phyloP scores from a whole-genome alignment of 2,329 filamentous ascomycete genomes.

The Colletotrichum tanaceti region DNA sequence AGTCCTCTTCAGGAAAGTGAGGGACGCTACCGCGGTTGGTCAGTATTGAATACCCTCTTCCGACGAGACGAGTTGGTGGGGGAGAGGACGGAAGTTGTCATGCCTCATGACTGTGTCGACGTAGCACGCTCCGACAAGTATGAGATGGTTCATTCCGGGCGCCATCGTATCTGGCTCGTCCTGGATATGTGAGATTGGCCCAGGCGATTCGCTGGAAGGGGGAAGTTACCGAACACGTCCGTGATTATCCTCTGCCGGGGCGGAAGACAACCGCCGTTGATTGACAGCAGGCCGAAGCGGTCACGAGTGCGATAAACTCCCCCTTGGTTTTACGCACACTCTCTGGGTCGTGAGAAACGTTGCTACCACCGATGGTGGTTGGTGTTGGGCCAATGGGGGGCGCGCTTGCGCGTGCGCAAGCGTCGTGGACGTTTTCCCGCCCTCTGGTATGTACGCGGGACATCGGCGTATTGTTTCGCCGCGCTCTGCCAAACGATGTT shows the following conservation, averaged over 20 bases:
- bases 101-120: slow-evolving; percentile 77
- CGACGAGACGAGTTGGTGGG: slow-evolving; percentile 34
- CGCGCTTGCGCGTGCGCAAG: too few relatives aligned
- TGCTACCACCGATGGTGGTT: background rate
- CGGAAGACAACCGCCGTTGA: background rate
- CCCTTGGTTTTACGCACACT: background rate
- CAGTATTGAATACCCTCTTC: background rate
- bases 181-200: background rate
- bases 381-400: too few relatives aligned
- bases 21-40: slow-evolving; percentile 63
- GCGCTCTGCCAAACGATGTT: slow-evolving; percentile 2
- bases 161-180: background rate
- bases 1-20: slow-evolving; percentile 76
- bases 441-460: background rate
- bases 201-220: background rate
- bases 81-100: slow-evolving; percentile 44
- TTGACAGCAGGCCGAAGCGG: too few relatives aligned
- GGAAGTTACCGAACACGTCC: background rate
- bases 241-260: background rate
- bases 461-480: slow-evolving; percentile 7
- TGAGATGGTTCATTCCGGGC: slow-evolving; percentile 63
- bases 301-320: background rate
- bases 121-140: slow-evolving; percentile 76
- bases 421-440: background rate
- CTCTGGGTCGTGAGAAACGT: background rate